These are phyloP conservation scores for Agaricus sinodeliciosus DNA, from an alignment of 768 basidiomycete species.

Conservation along the genomic window DNA sequence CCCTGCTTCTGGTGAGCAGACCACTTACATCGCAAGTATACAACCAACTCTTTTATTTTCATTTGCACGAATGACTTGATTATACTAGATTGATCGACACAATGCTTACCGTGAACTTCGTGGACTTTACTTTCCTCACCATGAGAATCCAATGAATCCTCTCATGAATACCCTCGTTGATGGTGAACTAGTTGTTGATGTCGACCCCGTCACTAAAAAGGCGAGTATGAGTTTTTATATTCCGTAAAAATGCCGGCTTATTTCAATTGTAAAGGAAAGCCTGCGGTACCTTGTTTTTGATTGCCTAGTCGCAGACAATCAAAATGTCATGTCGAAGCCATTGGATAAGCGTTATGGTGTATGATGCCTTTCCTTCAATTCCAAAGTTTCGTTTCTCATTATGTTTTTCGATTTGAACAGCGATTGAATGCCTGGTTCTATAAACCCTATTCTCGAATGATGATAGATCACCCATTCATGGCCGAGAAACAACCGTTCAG, in stretches of 20 bases:
- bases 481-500: slow-evolving; percentile 67
- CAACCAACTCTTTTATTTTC: not conserved
- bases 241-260: not conserved
- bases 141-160: slow-evolving; percentile 60
- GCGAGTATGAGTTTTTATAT: slow-evolving; percentile 33
- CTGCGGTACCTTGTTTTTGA: slow-evolving; percentile 87
- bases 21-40: slow-evolving; percentile 66
- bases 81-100: slow-evolving; percentile 84
- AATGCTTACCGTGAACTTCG: slow-evolving; percentile 71
- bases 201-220: slow-evolving; percentile 66
- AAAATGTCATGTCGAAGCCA: slow-evolving; percentile 80
- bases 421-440: slow-evolving; percentile 78
- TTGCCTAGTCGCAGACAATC: slow-evolving; percentile 78
- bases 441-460: slow-evolving; percentile 69
- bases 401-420: slow-evolving; percentile 31
- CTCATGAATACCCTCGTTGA: slow-evolving; percentile 82
- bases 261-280: slow-evolving; percentile 50
- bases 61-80: not conserved
- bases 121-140: slow-evolving; percentile 88
- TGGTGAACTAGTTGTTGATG: slow-evolving; percentile 90
- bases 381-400: not conserved
- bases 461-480: slow-evolving; percentile 64
- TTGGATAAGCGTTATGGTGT: slow-evolving; percentile 90
- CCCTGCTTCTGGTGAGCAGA: slow-evolving; percentile 41
- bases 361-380: slow-evolving; percentile 22